A percentile compares a stretch with the other conserved stretches of the same genome.
Conservation (phyloP, 2,329 filamentous ascomycete species). For the Fusarium nisikadoi region DNA sequence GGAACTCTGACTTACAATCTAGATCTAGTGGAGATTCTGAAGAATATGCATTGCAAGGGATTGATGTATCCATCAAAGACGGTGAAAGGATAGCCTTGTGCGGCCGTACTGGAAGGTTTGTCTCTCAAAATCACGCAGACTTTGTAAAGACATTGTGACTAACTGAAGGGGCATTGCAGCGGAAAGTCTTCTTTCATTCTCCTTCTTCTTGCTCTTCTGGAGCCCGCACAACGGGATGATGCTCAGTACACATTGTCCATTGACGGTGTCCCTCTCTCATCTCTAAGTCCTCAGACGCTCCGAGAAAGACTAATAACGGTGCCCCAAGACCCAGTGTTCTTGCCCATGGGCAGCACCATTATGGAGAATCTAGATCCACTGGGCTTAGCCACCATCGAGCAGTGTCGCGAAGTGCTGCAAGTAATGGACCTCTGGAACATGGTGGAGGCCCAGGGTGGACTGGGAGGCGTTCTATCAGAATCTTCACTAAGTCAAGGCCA, state of each 20-base stretch:
- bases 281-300: not conserved
- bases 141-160: not conserved
- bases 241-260: not conserved
- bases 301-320: not conserved
- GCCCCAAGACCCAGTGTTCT: not conserved
- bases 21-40: accelerated
- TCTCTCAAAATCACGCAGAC: too few species aligned
- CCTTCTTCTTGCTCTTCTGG: not conserved
- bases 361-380: not conserved
- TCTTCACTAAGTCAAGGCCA: not conserved
- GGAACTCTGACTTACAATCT: not conserved
- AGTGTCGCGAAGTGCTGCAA: not conserved
- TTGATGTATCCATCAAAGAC: not conserved
- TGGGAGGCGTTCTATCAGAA: not conserved
- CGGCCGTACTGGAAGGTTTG: not conserved
- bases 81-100: not conserved
- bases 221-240: not conserved
- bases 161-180: accelerated
- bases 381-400: not conserved
- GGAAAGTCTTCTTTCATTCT: not conserved
- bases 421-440: not conserved
- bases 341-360: not conserved
- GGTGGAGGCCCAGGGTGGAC: not conserved
- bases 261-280: not conserved
- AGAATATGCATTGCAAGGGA: not conserved